Evolutionary conservation across 2,329 filamentous ascomycete genomes (phyloP), one percentile per base, ranked within the genome.

Genomic region (Trichoderma sp.): DNA sequence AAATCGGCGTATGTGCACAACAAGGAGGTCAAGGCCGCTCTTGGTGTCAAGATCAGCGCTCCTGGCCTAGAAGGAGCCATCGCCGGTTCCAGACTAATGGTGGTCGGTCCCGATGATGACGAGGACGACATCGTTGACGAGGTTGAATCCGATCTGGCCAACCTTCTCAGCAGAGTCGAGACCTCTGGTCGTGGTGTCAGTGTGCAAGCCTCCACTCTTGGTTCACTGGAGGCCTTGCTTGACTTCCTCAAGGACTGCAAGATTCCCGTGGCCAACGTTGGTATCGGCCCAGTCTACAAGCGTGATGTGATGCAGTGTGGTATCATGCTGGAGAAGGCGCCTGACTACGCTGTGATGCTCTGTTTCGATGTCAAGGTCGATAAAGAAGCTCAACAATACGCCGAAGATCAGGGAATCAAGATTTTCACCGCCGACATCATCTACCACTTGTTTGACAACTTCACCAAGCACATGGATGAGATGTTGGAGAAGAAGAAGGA

Each of bases 291-390:
- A 3, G 95, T 99, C 50, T 98, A 93, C 89, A 98, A 98, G 87
- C 93, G 96, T 78, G 96, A 99, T 82, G 93, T 99, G 69, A 96
- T 98, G 88, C 95, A 91, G 90, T 88, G 93, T 85, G 95, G 94
- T 79, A 92, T 93, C 76, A 99, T 99, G 96, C 82, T 98, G 78
- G 96, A 99, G 83, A 98, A 98, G 85, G 88, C 91, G 17, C 94
- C 94, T 75, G 95, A 99, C 80, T 97, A 91, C 77, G 96, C 96
- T n/a, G 93, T 98, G 80, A 99, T 99, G 96, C 90, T 99, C 65
- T 98, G 96, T 82, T 99, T 99, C 87, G 97, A 99, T 81, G 96
- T 99, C 84, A 98, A 98, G 85, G 93, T 99, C 17, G 96, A 99
- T 84, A 98, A 97, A 82, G 96, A 99, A 80, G 96, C 96, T 0